A percentile compares a stretch with the other conserved stretches of the same genome.
Conservation (phyloP, 805 yeast genomes). For the Cyberlindnera euphorbiae region DNA sequence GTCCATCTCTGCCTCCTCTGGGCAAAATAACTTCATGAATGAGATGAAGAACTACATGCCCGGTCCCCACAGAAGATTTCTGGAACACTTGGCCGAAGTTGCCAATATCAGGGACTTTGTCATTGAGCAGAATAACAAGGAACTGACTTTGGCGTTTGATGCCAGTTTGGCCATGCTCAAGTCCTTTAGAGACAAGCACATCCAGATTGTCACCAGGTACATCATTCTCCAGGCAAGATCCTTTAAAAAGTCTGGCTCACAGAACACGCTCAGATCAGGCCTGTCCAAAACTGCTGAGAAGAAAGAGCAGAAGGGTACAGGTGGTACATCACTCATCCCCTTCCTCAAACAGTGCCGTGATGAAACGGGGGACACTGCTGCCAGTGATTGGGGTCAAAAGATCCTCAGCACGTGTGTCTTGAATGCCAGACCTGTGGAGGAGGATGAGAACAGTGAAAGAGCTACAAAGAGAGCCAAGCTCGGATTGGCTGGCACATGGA, state of each 20-base stretch:
- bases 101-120: slow-evolving; percentile 67
- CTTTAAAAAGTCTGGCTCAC: slow-evolving; percentile 46
- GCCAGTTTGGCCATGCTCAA: slow-evolving; percentile 87
- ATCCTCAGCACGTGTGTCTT: slow-evolving; percentile 50
- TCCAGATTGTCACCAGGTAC: slow-evolving; percentile 87
- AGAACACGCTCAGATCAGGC: slow-evolving; percentile 60
- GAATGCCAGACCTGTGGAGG: slow-evolving; percentile 19
- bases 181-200: slow-evolving; percentile 85
- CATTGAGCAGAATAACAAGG: slow-evolving; percentile 40
- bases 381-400: slow-evolving; percentile 86
- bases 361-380: slow-evolving; percentile 92
- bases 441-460: slow-evolving; percentile 7
- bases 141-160: slow-evolving; percentile 70
- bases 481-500: slow-evolving; percentile 32
- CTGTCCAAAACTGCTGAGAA: slow-evolving; percentile 44
- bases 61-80: slow-evolving; percentile 70
- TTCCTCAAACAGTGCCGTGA: slow-evolving; percentile 94
- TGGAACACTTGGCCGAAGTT: slow-evolving; percentile 51
- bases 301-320: slow-evolving; percentile 75
- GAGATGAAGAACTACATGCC: slow-evolving; percentile 94
- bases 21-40: slow-evolving; percentile 52
- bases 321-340: slow-evolving; percentile 89
- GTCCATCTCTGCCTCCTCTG: slow-evolving; percentile 27
- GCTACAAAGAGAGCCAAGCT: slow-evolving; percentile 24
- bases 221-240: slow-evolving; percentile 73